These are phyloP conservation scores for Ambispora gerdemannii DNA, from an alignment of 192 early-diverging fungal genomes.

Conservation along the genomic window DNA sequence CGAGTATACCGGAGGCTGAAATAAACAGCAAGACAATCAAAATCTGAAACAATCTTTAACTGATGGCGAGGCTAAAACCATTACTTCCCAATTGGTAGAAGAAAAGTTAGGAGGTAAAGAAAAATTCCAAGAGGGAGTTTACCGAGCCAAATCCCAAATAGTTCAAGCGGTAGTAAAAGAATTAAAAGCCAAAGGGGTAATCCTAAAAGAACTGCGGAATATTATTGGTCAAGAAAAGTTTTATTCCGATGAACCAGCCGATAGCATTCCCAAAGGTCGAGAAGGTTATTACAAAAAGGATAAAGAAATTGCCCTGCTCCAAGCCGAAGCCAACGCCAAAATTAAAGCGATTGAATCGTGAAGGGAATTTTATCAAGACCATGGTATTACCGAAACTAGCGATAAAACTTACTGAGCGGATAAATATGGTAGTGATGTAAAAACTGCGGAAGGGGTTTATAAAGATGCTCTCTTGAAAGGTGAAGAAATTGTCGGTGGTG, in stretches of 20 bases:
- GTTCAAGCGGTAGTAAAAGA: background rate
- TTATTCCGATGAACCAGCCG: background rate
- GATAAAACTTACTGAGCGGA: background rate
- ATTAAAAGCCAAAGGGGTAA: background rate
- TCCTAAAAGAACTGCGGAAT: background rate
- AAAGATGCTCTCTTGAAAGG: background rate
- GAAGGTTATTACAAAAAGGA: background rate
- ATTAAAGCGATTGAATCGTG: background rate
- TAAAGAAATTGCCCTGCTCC: background rate
- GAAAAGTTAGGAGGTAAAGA: conserved; percentile 7
- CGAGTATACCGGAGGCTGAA: conserved; percentile 12
- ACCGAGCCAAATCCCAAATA: background rate
- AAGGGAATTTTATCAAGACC: background rate
- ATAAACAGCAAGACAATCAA: conserved; percentile 6
- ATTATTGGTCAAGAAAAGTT: background rate
- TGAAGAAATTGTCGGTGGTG: background rate
- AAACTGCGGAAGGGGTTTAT: conserved; percentile 5
- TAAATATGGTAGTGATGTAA: background rate
- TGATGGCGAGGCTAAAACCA: background rate
- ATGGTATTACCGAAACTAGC: background rate
- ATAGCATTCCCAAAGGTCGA: conserved; percentile 1
- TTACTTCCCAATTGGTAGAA: background rate
- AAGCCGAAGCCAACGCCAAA: background rate
- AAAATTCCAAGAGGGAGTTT: conserved; percentile 8
- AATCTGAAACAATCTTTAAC: conserved; percentile 6